Conservation (phyloP, 140 eudicot genomes). For the Anethum foeniculum region DNA sequence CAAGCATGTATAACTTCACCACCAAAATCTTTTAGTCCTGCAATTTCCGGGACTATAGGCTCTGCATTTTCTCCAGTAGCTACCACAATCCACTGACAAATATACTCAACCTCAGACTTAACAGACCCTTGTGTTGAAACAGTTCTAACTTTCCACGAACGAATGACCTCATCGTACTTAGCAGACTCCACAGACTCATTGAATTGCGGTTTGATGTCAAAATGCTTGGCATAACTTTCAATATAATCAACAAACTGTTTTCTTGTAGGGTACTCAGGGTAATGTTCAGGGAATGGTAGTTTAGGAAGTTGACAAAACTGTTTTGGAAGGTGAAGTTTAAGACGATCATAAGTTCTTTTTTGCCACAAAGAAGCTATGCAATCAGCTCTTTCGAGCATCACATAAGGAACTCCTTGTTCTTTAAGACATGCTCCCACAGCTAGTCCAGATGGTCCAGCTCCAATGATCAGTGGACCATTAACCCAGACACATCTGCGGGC, state of each 20-base stretch:
- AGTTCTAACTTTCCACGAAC: background rate
- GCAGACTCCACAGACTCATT: conserved; percentile 1
- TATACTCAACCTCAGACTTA: background rate
- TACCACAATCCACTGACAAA: background rate
- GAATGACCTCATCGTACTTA: background rate
- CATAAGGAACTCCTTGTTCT: background rate
- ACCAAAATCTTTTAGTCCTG: background rate
- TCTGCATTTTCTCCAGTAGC: background rate
- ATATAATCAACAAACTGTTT: background rate
- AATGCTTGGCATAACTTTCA: background rate
- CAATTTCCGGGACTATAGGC: background rate
- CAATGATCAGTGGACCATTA: background rate
- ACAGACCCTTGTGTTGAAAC: background rate
- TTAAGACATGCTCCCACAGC: conserved; percentile 1
- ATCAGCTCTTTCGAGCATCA: background rate
- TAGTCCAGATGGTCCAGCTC: background rate
- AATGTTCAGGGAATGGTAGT: background rate
- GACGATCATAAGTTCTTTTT: background rate
- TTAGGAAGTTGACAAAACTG: background rate
- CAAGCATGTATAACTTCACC: background rate
- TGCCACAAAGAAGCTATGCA: background rate
- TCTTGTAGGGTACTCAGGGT: background rate
- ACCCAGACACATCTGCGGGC: background rate
- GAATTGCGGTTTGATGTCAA: background rate
- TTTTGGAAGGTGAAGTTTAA: background rate